phyloP scores from a whole-genome alignment of 2,329 filamentous ascomycete genomes.

The Pyrenochaeta sp. region DNA sequence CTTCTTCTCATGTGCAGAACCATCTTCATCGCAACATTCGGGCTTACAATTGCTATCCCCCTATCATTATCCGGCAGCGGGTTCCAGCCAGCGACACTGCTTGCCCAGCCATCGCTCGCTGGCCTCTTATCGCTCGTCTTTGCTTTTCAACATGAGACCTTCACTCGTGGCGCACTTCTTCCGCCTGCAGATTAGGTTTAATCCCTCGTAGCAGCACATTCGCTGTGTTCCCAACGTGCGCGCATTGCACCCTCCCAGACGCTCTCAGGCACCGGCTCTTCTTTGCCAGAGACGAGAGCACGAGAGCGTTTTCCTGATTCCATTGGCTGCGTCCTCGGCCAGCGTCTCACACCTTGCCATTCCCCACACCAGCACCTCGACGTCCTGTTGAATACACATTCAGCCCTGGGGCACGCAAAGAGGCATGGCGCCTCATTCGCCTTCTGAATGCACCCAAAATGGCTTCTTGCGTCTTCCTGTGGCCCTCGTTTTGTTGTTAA shows the following conservation, averaged over 20 bases:
- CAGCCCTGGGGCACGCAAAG: constrained; percentile 39
- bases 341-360: constrained; percentile 25
- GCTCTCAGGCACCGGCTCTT: constrained; percentile 37
- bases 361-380: constrained; percentile 29
- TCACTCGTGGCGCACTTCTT: constrained; percentile 18
- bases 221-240: constrained; percentile 37
- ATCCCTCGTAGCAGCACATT: constrained; percentile 32
- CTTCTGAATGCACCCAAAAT: constrained; percentile 34
- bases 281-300: constrained; percentile 41
- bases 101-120: constrained; percentile 10
- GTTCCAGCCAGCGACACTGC: background rate
- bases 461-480: constrained; percentile 49
- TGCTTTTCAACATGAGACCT: constrained; percentile 30
- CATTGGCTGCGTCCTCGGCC: constrained; percentile 40
- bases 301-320: constrained; percentile 34
- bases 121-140: constrained; percentile 14
- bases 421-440: constrained; percentile 50
- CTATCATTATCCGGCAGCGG: background rate
- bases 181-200: constrained; percentile 25
- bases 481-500: constrained; percentile 46
- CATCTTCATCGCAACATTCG: constrained; percentile 3
- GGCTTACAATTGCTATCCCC: background rate
- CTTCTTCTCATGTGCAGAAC: too few species aligned
- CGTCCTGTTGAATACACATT: constrained; percentile 47
- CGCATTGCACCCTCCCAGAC: constrained; percentile 34